Evolutionary conservation across 371 early-diverging fungal species (phyloP).

Genomic region (Paraphysoderma sedebokerense): DNA sequence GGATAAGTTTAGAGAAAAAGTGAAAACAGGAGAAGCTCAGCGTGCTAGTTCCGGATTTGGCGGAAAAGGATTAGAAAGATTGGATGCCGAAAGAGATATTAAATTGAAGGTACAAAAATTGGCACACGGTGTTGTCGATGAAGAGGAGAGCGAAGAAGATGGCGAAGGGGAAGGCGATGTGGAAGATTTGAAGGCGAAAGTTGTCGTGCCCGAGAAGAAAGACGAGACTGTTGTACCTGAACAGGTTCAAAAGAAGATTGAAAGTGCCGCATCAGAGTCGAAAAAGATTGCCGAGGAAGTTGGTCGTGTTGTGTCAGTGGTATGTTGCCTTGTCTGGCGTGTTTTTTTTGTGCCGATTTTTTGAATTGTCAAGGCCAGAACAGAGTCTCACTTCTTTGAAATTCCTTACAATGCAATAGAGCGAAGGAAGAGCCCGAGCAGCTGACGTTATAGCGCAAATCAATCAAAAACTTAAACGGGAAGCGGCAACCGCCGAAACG

Average conservation of each 20-base stretch:
- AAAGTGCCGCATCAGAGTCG: neutral
- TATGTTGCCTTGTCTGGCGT: too few species aligned
- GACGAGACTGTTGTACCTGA: neutral
- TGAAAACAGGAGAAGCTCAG: constrained; percentile 70
- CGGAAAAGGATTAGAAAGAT: constrained; percentile 87
- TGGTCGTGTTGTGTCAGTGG: too few species aligned
- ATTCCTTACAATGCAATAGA: too few species aligned
- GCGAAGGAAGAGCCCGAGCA: too few species aligned
- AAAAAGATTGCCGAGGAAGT: neutral
- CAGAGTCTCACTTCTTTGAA: too few species aligned
- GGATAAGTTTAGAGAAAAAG: constrained; percentile 67
- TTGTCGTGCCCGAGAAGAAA: neutral
- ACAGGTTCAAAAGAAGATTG: neutral
- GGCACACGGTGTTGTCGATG: constrained; percentile 60
- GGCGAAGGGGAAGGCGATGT: neutral
- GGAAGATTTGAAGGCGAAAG: neutral
- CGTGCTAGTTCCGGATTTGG: constrained; percentile 81
- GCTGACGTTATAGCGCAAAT: too few species aligned
- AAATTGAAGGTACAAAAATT: constrained; percentile 81
- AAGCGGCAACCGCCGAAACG: too few species aligned
- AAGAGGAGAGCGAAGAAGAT: constrained; percentile 16
- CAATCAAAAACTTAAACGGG: too few species aligned
- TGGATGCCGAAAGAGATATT: constrained; percentile 82
- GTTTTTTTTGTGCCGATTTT: too few species aligned
- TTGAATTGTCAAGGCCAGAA: too few species aligned